A percentile compares a stretch with the other conserved stretches of the same genome.
Evolutionary conservation across 2,329 filamentous ascomycete genomes (phyloP).

Genomic region (Pseudogymnoascus sp.): DNA sequence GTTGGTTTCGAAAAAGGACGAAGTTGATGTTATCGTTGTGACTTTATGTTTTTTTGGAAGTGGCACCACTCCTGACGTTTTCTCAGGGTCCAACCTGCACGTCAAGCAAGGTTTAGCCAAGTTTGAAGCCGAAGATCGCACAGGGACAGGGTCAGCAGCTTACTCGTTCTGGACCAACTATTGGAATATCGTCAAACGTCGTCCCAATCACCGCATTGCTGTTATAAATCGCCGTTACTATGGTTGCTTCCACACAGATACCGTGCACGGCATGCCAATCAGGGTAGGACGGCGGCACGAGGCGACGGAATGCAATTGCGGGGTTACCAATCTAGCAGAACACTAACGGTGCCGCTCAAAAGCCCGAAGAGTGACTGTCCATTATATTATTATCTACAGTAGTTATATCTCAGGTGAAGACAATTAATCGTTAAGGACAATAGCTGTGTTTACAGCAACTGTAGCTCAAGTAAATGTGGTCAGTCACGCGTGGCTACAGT

Average conservation of each 20-base stretch:
- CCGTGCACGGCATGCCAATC: neutral
- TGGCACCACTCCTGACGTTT: neutral
- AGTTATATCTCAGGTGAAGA: neutral
- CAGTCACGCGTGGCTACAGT: neutral
- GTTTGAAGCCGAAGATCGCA: neutral
- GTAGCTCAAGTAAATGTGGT: neutral
- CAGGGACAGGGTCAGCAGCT: neutral
- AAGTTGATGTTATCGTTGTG: neutral
- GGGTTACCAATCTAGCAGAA: neutral
- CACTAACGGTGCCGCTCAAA: neutral
- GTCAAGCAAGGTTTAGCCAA: neutral
- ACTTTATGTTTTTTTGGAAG: neutral
- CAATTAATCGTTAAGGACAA: neutral
- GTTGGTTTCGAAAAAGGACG: neutral
- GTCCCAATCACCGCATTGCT: constrained; percentile 2
- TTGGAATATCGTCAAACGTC: constrained; percentile 3
- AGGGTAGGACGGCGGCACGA: neutral
- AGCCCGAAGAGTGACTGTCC: neutral
- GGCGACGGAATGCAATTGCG: neutral
- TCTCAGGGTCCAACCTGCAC: neutral
- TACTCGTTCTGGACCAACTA: neutral
- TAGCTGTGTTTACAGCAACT: neutral
- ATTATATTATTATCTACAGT: neutral
- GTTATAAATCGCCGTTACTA: constrained; percentile 3
- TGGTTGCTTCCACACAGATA: neutral